Conservation (phyloP, 2,329 filamentous ascomycete genomes). For the Cercospora sp. region DNA sequence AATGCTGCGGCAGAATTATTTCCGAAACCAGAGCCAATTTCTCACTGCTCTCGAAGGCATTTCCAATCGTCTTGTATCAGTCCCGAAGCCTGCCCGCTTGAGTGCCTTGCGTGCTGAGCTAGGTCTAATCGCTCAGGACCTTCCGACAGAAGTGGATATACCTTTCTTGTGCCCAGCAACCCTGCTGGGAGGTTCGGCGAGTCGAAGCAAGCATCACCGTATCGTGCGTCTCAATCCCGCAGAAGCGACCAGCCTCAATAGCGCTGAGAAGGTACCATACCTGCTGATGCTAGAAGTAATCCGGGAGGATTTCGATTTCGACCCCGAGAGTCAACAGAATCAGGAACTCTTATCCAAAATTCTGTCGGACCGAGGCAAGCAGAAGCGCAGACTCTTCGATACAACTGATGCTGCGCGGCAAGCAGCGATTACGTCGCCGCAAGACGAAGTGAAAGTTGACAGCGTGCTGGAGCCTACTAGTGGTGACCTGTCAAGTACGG, state of each 20-base stretch:
- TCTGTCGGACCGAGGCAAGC: constrained; percentile 65
- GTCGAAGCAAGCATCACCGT: constrained; percentile 75
- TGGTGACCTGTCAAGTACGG: constrained; percentile 74
- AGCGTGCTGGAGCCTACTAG: constrained; percentile 82
- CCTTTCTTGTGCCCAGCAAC: constrained; percentile 77
- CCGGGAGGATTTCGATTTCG: constrained; percentile 78
- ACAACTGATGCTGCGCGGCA: constrained; percentile 62
- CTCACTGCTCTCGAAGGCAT: constrained; percentile 78
- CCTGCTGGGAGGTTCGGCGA: constrained; percentile 69
- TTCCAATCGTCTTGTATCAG: constrained; percentile 77
- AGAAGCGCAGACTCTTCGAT: constrained; percentile 53
- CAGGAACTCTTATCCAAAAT: constrained; percentile 63
- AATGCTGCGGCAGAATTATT: constrained; percentile 76
- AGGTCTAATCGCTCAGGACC: constrained; percentile 75
- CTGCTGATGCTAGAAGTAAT: constrained; percentile 81
- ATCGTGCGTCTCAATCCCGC: constrained; percentile 81
- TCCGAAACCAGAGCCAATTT: constrained; percentile 77
- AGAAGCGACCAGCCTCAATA: constrained; percentile 81
- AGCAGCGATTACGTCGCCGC: constrained; percentile 44
- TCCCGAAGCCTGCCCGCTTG: constrained; percentile 77
- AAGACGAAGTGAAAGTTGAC: constrained; percentile 54
- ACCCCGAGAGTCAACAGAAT: constrained; percentile 72
- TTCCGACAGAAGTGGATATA: constrained; percentile 81
- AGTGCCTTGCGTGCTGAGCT: constrained; percentile 80
- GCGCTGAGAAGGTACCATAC: constrained; percentile 82